Percentiles rank a stretch among this genome's conserved stretches.
phyloP scores from a whole-genome alignment of 148 eudicot species.

The Camellia japonica region DNA sequence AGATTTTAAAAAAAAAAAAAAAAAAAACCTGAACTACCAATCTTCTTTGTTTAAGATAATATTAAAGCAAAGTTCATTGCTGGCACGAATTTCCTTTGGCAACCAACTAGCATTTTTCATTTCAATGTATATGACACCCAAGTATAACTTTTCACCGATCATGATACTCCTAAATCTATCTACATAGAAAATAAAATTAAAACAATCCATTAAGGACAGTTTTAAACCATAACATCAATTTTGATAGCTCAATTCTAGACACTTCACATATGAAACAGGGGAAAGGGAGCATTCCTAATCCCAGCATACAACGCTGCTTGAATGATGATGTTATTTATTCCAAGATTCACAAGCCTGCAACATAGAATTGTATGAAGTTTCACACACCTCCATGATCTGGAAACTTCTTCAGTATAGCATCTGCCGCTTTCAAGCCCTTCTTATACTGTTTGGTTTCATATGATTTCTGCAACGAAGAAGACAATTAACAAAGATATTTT shows the following conservation, averaged over 20 bases:
- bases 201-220: not conserved
- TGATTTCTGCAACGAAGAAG: constrained; percentile 62
- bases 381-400: constrained; percentile 95
- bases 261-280: not conserved
- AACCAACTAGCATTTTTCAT: constrained; percentile 1
- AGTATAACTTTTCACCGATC: not conserved
- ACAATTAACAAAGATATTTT: not conserved
- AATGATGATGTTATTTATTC: not conserved
- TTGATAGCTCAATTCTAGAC: not conserved
- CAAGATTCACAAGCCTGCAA: not conserved
- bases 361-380: constrained; percentile 4
- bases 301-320: not conserved
- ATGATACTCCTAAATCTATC: not conserved
- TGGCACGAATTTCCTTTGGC: not conserved
- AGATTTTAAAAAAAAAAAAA: not conserved
- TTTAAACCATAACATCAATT: not conserved
- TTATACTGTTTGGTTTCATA: constrained; percentile 96
- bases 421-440: constrained; percentile 98
- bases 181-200: not conserved
- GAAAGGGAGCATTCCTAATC: not conserved
- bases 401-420: constrained; percentile 87
- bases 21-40: not conserved
- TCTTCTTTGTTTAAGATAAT: not conserved
- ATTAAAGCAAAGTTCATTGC: not conserved
- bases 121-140: not conserved